Percentiles rank a stretch among this genome's conserved stretches.
These are phyloP conservation scores for Apiospora rasikravindrae DNA, from an alignment of 2,329 filamentous ascomycete species.

Conservation along the genomic window DNA sequence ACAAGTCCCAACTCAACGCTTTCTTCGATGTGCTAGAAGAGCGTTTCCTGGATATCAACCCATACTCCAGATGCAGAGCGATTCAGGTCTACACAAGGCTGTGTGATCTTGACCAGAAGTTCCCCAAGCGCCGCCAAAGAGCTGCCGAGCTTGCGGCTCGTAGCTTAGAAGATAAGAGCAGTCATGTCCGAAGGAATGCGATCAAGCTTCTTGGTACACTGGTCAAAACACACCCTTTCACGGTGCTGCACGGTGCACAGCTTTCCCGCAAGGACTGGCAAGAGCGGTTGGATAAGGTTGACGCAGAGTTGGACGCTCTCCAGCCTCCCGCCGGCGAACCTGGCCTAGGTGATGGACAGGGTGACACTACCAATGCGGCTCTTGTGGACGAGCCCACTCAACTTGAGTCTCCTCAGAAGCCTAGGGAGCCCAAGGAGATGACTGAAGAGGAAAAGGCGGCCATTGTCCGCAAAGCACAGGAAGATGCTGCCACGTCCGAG, in stretches of 20 bases:
- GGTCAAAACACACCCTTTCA: conserved; percentile 94
- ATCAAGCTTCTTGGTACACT: conserved; percentile 89
- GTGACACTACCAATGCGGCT: conserved; percentile 74
- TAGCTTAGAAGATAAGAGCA: conserved; percentile 97
- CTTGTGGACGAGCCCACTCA: conserved; percentile 90
- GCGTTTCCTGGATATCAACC: conserved; percentile 94
- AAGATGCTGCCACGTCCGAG: conserved; percentile 88
- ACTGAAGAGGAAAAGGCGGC: conserved; percentile 79
- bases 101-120: conserved; percentile 95
- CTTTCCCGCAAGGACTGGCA: conserved; percentile 87
- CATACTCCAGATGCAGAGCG: conserved; percentile 88
- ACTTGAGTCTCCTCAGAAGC: conserved; percentile 70
- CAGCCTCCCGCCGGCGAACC: conserved; percentile 77
- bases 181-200: conserved; percentile 92
- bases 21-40: conserved; percentile 98
- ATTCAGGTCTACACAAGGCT: conserved; percentile 93
- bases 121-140: conserved; percentile 86
- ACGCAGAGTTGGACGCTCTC: conserved; percentile 79
- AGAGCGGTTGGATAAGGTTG: conserved; percentile 78
- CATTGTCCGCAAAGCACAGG: conserved; percentile 77
- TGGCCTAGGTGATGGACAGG: conserved; percentile 68
- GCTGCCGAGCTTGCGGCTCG: conserved; percentile 86
- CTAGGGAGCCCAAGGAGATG: conserved; percentile 61
- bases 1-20: conserved; percentile 92
- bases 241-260: conserved; percentile 86